A percentile compares a stretch with the other conserved stretches of the same genome.
Conservation (phyloP, 208 protist species). For the Leishmania amazonensis region DNA sequence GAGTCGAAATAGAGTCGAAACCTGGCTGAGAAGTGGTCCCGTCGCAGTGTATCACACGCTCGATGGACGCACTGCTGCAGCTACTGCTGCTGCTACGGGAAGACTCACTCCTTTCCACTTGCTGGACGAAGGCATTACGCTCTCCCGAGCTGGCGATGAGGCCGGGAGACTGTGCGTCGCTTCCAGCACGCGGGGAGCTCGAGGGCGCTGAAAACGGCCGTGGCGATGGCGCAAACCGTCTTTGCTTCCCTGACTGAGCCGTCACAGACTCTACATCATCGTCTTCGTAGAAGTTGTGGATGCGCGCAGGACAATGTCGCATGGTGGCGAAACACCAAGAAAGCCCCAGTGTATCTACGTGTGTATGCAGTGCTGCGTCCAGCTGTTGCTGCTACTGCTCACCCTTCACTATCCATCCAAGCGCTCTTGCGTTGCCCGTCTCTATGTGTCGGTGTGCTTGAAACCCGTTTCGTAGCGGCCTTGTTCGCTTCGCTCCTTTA, state of each 20-base stretch:
- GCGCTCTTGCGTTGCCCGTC: neutral
- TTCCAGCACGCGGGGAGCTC: neutral
- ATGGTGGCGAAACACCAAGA: neutral
- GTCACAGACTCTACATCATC: conserved; percentile 1
- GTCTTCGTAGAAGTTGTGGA: conserved; percentile 29
- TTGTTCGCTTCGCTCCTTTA: neutral
- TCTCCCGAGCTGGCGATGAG: neutral
- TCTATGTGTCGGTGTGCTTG: neutral
- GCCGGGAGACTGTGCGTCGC: neutral
- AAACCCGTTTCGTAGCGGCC: neutral
- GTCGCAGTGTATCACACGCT: conserved; percentile 18
- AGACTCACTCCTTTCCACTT: neutral
- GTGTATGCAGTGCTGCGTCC: neutral
- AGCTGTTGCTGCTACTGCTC: too few species aligned
- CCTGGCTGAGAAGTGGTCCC: neutral
- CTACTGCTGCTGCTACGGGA: conserved; percentile 3
- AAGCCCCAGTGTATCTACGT: neutral
- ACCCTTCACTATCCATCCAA: neutral
- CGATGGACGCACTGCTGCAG: conserved; percentile 23
- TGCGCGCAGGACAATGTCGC: conserved; percentile 7
- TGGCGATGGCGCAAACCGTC: neutral
- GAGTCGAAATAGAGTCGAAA: neutral
- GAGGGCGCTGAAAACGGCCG: neutral
- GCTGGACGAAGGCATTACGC: neutral
- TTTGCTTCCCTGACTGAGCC: neutral